Percentiles rank a stretch among this genome's conserved stretches.
Evolutionary conservation across 768 basidiomycete species (phyloP).

Genomic region (Grammothele lineata): DNA sequence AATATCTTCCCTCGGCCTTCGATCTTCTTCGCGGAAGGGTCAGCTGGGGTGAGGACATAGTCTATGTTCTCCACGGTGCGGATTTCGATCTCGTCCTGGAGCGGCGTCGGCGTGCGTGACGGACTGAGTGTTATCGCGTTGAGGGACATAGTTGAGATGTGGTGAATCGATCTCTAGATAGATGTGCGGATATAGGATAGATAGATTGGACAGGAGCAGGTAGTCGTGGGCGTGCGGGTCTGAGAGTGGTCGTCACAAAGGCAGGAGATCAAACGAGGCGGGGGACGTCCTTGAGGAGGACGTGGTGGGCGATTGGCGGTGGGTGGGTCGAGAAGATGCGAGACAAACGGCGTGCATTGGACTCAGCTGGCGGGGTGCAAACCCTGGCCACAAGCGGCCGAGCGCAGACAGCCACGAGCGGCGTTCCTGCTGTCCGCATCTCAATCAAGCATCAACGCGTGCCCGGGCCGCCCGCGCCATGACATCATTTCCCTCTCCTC

Average conservation of each 20-base stretch:
- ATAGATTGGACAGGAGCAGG: too few species aligned
- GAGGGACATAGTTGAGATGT: too few species aligned
- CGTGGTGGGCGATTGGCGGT: background rate
- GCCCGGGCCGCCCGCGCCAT: background rate
- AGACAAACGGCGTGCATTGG: too few species aligned
- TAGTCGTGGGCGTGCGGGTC: too few species aligned
- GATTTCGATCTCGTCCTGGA: conserved; percentile 59
- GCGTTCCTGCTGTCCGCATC: background rate
- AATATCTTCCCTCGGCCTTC: conserved; percentile 54
- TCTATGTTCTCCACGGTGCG: conserved; percentile 58
- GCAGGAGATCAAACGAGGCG: background rate
- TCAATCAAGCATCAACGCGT: background rate
- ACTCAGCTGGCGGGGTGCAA: too few species aligned
- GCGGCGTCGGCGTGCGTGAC: conserved; percentile 55
- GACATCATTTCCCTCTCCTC: background rate
- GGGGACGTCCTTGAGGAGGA: background rate
- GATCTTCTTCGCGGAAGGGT: conserved; percentile 51
- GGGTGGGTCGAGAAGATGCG: background rate
- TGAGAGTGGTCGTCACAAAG: too few species aligned
- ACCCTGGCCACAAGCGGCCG: too few species aligned
- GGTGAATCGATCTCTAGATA: too few species aligned
- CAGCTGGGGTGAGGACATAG: conserved; percentile 53
- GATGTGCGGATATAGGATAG: background rate
- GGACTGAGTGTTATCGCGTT: conserved; percentile 72
- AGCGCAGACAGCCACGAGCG: too few species aligned